Percentiles rank a stretch among this genome's conserved stretches.
phyloP scores from a whole-genome alignment of 306 rosid genomes.

The Hylodesmum podocarpum region DNA sequence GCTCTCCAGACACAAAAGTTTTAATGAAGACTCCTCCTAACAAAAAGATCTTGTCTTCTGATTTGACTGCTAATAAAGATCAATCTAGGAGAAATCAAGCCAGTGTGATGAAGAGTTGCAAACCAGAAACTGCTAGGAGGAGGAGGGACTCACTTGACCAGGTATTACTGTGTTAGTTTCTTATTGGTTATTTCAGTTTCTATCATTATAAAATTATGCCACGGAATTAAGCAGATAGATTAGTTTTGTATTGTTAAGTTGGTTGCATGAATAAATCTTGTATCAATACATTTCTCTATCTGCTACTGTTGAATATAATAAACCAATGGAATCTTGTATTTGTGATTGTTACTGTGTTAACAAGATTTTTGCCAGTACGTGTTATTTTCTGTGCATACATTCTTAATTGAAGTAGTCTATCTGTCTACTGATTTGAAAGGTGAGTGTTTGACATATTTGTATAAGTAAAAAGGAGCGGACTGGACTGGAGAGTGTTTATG shows the following conservation, averaged over 20 bases:
- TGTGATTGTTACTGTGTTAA: background rate
- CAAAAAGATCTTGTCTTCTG: constrained; percentile 50
- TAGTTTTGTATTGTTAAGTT: background rate
- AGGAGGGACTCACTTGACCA: constrained; percentile 94
- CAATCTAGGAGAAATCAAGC: constrained; percentile 43
- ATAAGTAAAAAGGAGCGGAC: background rate
- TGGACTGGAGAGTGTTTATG: background rate
- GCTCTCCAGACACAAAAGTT: constrained; percentile 56
- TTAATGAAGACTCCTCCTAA: constrained; percentile 46
- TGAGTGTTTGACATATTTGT: background rate
- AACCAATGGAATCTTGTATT: background rate
- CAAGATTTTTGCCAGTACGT: background rate
- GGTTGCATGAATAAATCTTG: constrained; percentile 9
- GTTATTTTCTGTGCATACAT: background rate
- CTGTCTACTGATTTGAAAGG: background rate
- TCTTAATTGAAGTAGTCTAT: background rate
- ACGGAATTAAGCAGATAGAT: background rate
- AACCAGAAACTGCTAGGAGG: constrained; percentile 81
- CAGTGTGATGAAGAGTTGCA: constrained; percentile 56
- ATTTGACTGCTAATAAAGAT: constrained; percentile 47
- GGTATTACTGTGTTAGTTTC: constrained; percentile 47
- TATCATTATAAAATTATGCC: background rate
- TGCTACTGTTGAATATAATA: background rate
- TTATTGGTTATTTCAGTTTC: background rate
- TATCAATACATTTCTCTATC: background rate